Evolutionary conservation across 1,284 basidiomycete genomes (phyloP).

Genomic region (Meripilus lineatus): DNA sequence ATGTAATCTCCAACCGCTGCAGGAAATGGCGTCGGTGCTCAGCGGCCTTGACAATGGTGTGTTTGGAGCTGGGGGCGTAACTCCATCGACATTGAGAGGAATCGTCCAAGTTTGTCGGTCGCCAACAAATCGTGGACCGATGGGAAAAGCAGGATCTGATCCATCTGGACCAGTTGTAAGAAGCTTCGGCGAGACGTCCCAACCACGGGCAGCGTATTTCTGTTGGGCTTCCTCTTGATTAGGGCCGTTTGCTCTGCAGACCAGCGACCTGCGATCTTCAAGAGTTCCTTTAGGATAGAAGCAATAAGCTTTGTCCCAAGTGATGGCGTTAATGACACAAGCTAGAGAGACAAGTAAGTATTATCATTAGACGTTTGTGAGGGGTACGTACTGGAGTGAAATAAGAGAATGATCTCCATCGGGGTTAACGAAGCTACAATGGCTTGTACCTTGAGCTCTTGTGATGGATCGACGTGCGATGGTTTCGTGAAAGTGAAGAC

Average conservation of each 20-base stretch:
- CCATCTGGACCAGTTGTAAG: not conserved
- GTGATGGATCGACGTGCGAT: not conserved
- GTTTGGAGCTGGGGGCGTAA: not conserved
- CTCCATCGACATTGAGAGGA: not conserved
- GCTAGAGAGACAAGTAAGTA: conserved; percentile 22
- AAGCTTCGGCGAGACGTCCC: not conserved
- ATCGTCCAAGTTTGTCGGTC: conserved; percentile 3
- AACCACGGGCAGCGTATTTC: conserved; percentile 5
- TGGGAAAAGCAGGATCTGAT: not conserved
- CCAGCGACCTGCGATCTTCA: conserved; percentile 5
- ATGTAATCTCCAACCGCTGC: too few species aligned
- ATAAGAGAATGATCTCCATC: conserved; percentile 32
- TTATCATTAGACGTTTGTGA: not conserved
- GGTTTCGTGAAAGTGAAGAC: conserved; percentile 6
- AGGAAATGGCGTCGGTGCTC: too few species aligned
- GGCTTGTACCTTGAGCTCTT: conserved; percentile 30
- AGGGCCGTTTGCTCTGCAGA: not conserved
- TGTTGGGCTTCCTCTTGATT: conserved; percentile 1
- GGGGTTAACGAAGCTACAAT: conserved; percentile 25
- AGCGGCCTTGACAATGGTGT: too few species aligned
- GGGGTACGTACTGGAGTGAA: conserved; percentile 38
- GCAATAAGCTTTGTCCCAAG: conserved; percentile 27
- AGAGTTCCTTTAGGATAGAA: conserved; percentile 31
- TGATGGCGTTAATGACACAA: conserved; percentile 40
- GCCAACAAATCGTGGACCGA: not conserved